Evolutionary conservation across 768 basidiomycete genomes (phyloP).

Genomic region (Hemileccinum rubropunctum): DNA sequence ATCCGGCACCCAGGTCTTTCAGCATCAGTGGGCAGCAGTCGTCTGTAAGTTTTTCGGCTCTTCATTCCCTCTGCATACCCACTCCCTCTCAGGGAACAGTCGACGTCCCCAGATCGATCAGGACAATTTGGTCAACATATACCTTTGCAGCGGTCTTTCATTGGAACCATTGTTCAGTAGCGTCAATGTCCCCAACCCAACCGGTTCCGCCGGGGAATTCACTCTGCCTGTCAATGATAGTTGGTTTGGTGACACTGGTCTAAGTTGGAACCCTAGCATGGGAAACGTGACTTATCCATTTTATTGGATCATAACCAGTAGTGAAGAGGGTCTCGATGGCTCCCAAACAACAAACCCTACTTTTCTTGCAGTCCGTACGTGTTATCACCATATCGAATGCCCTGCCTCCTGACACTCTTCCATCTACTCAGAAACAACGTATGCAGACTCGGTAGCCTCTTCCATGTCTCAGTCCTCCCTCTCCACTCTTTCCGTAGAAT

Average conservation of each 20-base stretch:
- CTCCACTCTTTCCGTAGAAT: slow-evolving; percentile 33
- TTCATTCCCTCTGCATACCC: slow-evolving; percentile 9
- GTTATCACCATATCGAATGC: not conserved
- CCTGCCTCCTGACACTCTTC: slow-evolving; percentile 9
- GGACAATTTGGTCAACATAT: slow-evolving; percentile 65
- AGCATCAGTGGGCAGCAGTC: slow-evolving; percentile 73
- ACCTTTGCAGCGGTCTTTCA: slow-evolving; percentile 74
- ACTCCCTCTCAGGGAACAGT: slow-evolving; percentile 62
- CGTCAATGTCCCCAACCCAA: slow-evolving; percentile 47
- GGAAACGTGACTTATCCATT: slow-evolving; percentile 62
- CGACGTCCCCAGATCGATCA: slow-evolving; percentile 64
- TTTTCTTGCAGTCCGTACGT: slow-evolving; percentile 81
- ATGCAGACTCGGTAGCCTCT: slow-evolving; percentile 61
- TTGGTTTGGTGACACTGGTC: slow-evolving; percentile 65
- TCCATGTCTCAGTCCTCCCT: slow-evolving; percentile 45
- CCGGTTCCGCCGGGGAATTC: slow-evolving; percentile 53
- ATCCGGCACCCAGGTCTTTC: slow-evolving; percentile 51
- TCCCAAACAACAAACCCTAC: slow-evolving; percentile 64
- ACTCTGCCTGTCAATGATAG: slow-evolving; percentile 64
- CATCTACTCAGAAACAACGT: slow-evolving; percentile 61
- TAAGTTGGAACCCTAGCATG: slow-evolving; percentile 41
- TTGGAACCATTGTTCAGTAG: slow-evolving; percentile 44
- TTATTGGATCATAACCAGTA: slow-evolving; percentile 73
- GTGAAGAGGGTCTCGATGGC: slow-evolving; percentile 44
- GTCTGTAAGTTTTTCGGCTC: slow-evolving; percentile 59